These are phyloP conservation scores for Candida succiphila DNA, from an alignment of 805 yeast species.

Conservation along the genomic window DNA sequence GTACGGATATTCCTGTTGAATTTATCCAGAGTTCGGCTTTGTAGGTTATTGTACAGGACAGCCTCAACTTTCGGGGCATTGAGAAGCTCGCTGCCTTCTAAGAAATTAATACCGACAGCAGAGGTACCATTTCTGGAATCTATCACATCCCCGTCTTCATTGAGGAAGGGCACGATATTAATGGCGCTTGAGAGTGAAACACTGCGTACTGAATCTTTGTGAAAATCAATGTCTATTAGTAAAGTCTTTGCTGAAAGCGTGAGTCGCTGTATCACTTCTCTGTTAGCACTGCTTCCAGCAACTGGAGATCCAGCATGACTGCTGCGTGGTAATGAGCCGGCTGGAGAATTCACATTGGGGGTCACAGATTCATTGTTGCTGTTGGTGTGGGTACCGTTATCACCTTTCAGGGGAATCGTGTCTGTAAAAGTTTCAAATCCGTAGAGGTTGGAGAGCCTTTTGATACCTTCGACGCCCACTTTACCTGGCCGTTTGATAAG, in stretches of 20 bases:
- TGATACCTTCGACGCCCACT: slow-evolving; percentile 22
- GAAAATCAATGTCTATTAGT: slow-evolving; percentile 26
- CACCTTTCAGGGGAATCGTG: slow-evolving; percentile 16
- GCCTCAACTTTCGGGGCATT: slow-evolving; percentile 16
- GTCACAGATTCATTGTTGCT: background rate
- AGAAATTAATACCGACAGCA: slow-evolving; percentile 10
- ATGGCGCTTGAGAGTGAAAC: slow-evolving; percentile 24
- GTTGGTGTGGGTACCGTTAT: background rate
- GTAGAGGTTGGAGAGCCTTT: slow-evolving; percentile 23
- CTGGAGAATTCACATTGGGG: background rate
- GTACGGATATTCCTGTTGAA: slow-evolving; percentile 24
- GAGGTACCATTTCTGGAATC: slow-evolving; percentile 10
- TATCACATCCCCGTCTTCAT: background rate
- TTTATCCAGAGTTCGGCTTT: slow-evolving; percentile 18
- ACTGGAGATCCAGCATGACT: background rate
- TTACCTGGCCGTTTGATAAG: slow-evolving; percentile 25
- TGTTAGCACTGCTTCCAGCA: slow-evolving; percentile 1
- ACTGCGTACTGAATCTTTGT: slow-evolving; percentile 11
- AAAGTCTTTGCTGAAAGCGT: slow-evolving; percentile 25
- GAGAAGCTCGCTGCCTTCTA: slow-evolving; percentile 12
- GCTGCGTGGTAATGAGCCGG: background rate
- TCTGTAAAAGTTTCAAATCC: slow-evolving; percentile 27
- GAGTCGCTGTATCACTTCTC: slow-evolving; percentile 18
- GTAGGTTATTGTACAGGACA: slow-evolving; percentile 17
- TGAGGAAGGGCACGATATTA: slow-evolving; percentile 13